Conservation (phyloP, 2,329 filamentous ascomycete species). For the Colletotrichum gigasporum region DNA sequence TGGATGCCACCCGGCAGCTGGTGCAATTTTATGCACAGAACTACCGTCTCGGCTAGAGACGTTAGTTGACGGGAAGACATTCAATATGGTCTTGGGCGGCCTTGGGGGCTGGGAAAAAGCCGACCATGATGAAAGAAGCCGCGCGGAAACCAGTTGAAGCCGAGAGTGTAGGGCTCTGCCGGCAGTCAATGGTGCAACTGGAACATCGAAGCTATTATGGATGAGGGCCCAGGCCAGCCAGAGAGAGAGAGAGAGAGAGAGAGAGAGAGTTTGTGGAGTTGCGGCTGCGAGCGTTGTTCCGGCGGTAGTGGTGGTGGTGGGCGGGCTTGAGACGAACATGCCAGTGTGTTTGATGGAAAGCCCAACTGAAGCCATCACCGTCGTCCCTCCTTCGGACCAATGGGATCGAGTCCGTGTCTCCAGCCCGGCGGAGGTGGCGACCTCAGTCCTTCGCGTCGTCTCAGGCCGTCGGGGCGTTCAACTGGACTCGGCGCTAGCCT, state of each 20-base stretch:
- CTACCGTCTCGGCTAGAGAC: conserved; percentile 31
- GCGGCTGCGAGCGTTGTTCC: not conserved
- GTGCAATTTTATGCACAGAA: conserved; percentile 28
- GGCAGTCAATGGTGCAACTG: not conserved
- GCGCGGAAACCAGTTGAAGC: not conserved
- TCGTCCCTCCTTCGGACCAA: not conserved
- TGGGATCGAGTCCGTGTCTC: not conserved
- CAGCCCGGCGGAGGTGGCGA: not conserved
- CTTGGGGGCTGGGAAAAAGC: conserved; percentile 4
- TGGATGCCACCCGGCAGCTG: not conserved
- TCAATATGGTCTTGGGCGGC: not conserved
- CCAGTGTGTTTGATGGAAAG: not conserved
- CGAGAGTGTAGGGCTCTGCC: not conserved
- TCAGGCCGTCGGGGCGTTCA: not conserved
- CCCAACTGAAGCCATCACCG: not conserved
- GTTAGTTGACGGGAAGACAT: conserved; percentile 1
- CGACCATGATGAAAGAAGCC: not conserved
- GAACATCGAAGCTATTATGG: not conserved
- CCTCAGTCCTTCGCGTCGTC: not conserved
- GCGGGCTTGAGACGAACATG: conserved; percentile 3
- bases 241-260: not conserved
- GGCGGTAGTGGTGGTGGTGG: not conserved
- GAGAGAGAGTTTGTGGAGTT: not conserved
- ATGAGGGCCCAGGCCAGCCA: not conserved
- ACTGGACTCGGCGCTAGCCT: not conserved